Conservation (phyloP, 495 filamentous ascomycete species). For the Aspergillus carlsbadensis region DNA sequence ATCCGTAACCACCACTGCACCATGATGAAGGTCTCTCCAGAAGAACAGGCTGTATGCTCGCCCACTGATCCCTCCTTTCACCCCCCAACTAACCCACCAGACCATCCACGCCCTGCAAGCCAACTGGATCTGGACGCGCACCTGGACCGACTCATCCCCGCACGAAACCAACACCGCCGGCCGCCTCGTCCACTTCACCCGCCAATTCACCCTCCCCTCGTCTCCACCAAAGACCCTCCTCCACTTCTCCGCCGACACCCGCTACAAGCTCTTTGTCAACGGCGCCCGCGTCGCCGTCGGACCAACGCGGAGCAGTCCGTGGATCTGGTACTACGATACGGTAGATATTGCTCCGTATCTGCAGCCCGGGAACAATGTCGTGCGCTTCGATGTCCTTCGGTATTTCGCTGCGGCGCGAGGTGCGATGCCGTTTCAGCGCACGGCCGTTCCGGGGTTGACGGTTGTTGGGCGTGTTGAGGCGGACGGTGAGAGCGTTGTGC, state of each 20-base stretch:
- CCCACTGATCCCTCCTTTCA: background rate
- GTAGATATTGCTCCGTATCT: slow-evolving; percentile 35
- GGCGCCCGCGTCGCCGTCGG: slow-evolving; percentile 33
- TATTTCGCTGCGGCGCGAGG: slow-evolving; percentile 30
- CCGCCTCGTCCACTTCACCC: slow-evolving; percentile 29
- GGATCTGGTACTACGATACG: slow-evolving; percentile 42
- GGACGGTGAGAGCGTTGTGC: slow-evolving; percentile 16
- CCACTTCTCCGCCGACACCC: slow-evolving; percentile 40
- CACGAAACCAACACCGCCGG: slow-evolving; percentile 25
- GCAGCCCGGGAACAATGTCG: slow-evolving; percentile 26
- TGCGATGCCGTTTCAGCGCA: slow-evolving; percentile 38
- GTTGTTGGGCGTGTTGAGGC: slow-evolving; percentile 26
- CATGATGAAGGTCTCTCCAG: background rate
- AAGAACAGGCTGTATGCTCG: background rate
- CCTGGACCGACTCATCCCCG: slow-evolving; percentile 34
- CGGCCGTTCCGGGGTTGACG: slow-evolving; percentile 33
- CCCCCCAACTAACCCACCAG: slow-evolving; percentile 12
- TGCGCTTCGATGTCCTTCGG: slow-evolving; percentile 30
- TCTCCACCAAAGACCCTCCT: slow-evolving; percentile 16
- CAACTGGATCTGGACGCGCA: slow-evolving; percentile 37
- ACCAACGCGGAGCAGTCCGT: slow-evolving; percentile 30
- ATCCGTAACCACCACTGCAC: background rate
- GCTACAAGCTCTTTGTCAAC: slow-evolving; percentile 41
- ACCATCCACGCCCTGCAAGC: slow-evolving; percentile 34
- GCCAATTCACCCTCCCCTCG: slow-evolving; percentile 20